These are phyloP conservation scores for Ascochyta rabiei DNA, from an alignment of 2,329 filamentous ascomycete species.

Conservation along the genomic window DNA sequence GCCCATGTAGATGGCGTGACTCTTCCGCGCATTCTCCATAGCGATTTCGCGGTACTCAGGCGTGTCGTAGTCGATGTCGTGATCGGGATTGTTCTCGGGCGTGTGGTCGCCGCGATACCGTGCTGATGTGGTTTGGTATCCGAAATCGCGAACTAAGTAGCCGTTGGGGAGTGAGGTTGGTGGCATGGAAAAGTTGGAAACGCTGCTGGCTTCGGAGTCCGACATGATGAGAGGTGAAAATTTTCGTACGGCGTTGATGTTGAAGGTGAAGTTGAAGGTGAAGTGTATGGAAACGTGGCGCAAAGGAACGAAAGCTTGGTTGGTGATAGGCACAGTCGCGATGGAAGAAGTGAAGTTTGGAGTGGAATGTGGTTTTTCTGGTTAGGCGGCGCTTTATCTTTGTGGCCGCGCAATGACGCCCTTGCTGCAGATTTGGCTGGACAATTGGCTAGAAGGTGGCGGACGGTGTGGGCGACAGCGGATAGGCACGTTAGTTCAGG, in stretches of 20 bases:
- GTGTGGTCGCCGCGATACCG: constrained; percentile 35
- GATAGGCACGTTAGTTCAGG: constrained; percentile 12
- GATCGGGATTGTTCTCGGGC: constrained; percentile 35
- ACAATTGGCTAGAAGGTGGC: constrained; percentile 12
- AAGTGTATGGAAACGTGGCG: background rate
- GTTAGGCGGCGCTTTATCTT: constrained; percentile 5
- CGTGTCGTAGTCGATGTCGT: constrained; percentile 31
- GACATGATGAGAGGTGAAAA: constrained; percentile 1
- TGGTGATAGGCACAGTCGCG: background rate
- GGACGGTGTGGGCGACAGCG: constrained; percentile 8
- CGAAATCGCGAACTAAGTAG: constrained; percentile 31
- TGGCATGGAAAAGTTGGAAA: constrained; percentile 10
- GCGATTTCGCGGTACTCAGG: constrained; percentile 28
- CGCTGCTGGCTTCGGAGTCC: constrained; percentile 9
- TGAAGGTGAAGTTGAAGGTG: background rate
- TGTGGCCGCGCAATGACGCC: constrained; percentile 16
- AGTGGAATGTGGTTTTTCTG: constrained; percentile 7
- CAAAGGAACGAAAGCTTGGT: background rate
- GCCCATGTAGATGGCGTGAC: constrained; percentile 33
- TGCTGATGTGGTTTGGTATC: constrained; percentile 29
- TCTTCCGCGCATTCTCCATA: constrained; percentile 31
- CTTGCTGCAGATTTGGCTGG: constrained; percentile 16
- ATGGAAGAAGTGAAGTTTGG: background rate
- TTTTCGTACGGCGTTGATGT: background rate
- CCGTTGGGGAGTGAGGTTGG: constrained; percentile 8